Evolutionary conservation across 129 eudicot genomes (phyloP), one percentile per base, ranked within the genome.

Genomic region (Dittrichia graveolens): DNA sequence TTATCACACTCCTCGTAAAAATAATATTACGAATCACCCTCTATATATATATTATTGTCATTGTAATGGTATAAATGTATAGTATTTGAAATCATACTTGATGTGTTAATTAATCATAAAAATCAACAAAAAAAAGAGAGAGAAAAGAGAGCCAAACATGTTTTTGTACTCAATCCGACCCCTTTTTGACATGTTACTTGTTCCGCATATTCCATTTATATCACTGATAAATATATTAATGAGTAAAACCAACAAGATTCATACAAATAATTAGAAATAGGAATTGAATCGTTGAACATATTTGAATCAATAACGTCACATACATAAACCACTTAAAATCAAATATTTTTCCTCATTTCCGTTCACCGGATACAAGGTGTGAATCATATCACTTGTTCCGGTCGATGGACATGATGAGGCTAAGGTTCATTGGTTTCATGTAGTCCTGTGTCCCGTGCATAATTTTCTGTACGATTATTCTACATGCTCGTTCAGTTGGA

Each of bases 351-450:
- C 66, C 62, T 54, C 41, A 39, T 54, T 43, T 55, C 66, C 35
- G 62, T 15, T 55, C 14, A 5, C 18, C 4, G 4, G 18, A 61
- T 68, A 77, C 38, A 61, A 14, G 72, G 7, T 24, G 31, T 24
- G 1, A 24, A 24, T 24, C 31, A 24, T 24, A 24, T 78, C 43
- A 78, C 72, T 70, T 43, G n/a, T 70, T 61, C 3, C 77, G 70
- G 52, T 80, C 82, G 11, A 79, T 15, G 56, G 81, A 55, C 79
- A 83, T 47, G 35, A 83, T 75, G 44, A 78, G 65, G 65, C 85
- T 80, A n/a, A 83, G 82, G 70, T 83, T 83, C 88, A 83, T 76
- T 4, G 88, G 88, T 34, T 67, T 65, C 88, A 83, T 83, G 56
- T 75, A 80, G 65, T 83, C 67, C 3, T 37, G 12, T 7, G 88